Base-by-base conservation (phyloP, 1,284 basidiomycete species). In the Leccinum cinnamomeum region DNA sequence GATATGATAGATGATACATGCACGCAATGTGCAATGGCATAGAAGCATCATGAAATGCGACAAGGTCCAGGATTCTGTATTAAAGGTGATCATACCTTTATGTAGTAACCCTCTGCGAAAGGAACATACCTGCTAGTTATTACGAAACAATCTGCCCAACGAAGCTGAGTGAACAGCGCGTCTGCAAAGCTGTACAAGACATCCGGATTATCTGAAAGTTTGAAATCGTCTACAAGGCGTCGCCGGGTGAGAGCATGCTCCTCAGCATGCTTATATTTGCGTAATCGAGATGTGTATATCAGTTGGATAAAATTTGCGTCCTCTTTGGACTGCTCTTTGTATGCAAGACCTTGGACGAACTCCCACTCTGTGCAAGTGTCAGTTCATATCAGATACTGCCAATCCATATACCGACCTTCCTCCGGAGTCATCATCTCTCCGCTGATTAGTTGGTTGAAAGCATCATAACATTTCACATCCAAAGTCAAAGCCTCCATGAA, bases 401-500 rank as follows among this genome's bases (percentile, higher is more conserved):
- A 57, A 37, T 25, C 41, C 30, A 58, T 14, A 61, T 20, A 73
- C 79, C 55, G 61, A 94, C 95, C 95, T 85, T 98, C 96, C 64
- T 94, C 88, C 1, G 89, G 86, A 14, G 90, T 87, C 90, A 98
- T 92, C 93, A 97, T 95, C 73, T 96, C 92, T 2, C 95, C 92
- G 48, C 89, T 90, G 20, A 98, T 82, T 6, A 99, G 84, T 65
- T 96, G 91, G 60, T 92, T 87, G 70, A 98, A 99, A 1, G 95
- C 91, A 67, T 99, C 97, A 72, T 95, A 99, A 75, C 97, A 98
- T 76, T 98, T 98, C 28, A 99, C 94, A 70, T 99, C 97, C 12
- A 98, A 81, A 0, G 90, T 85, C 14, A 99, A 82, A 1, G 97
- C 96, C 68, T 98, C 95, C 86, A 98, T 91, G 73, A 98, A 98